Percentiles rank a stretch among this genome's conserved stretches.
Conservation (phyloP, 164 flowering plant genomes). For the Paratinospora sagittata region DNA sequence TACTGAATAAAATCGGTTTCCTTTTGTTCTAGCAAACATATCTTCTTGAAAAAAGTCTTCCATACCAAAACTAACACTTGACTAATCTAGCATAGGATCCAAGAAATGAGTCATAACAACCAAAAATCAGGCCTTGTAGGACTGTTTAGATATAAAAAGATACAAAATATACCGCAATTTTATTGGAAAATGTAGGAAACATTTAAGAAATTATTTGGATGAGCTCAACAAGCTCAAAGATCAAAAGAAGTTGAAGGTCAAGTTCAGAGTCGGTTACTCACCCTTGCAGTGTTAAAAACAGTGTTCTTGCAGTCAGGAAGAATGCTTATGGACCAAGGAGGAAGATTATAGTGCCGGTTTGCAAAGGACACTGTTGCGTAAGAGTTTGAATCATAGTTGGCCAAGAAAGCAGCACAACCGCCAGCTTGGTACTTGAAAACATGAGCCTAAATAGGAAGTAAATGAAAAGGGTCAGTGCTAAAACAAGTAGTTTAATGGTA, state of each 20-base stretch:
- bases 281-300: slow-evolving; percentile 84
- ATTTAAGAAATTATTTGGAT: not conserved
- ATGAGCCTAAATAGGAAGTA: slow-evolving; percentile 45
- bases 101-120: too few relatives aligned
- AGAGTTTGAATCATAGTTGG: slow-evolving; percentile 50
- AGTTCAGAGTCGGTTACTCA: slow-evolving; percentile 22
- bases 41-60: too few relatives aligned
- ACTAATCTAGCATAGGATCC: too few relatives aligned
- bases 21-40: too few relatives aligned
- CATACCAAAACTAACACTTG: too few relatives aligned
- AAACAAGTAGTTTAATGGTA: not conserved
- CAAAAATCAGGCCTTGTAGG: not conserved
- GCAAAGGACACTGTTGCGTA: slow-evolving; percentile 45
- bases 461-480: not conserved
- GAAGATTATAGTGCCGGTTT: slow-evolving; percentile 51
- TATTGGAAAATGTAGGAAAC: not conserved
- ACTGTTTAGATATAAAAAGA: not conserved
- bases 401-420: slow-evolving; percentile 84
- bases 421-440: slow-evolving; percentile 52
- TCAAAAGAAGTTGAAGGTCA: not conserved
- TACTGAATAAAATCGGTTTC: too few relatives aligned
- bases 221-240: not conserved
- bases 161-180: not conserved
- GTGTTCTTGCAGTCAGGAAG: slow-evolving; percentile 84
- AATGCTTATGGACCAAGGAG: slow-evolving; percentile 91